Percentiles rank a stretch among this genome's conserved stretches.
These are phyloP conservation scores for Fraxinus cuspidata DNA, from an alignment of 257 asterid genomes.

Conservation along the genomic window DNA sequence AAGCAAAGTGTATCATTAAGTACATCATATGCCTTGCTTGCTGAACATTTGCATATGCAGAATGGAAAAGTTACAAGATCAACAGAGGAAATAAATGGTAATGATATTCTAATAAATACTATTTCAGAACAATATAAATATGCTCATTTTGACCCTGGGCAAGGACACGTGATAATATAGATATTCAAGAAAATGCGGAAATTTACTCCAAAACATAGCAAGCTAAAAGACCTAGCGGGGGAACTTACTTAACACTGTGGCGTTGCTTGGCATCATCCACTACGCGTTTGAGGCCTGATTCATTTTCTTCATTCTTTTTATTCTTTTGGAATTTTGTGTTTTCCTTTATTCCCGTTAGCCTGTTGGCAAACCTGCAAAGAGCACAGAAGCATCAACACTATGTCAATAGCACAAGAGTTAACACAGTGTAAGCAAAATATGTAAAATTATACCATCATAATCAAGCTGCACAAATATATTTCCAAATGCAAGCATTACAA, in stretches of 20 bases:
- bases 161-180: neutral
- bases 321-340: conserved; percentile 70
- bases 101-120: neutral
- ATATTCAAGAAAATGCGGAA: neutral
- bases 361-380: conserved; percentile 72
- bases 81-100: neutral
- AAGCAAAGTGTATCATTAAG: neutral
- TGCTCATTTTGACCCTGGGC: neutral
- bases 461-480: neutral
- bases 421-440: neutral
- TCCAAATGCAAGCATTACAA: neutral
- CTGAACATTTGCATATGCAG: neutral
- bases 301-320: conserved; percentile 39
- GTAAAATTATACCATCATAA: neutral
- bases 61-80: neutral
- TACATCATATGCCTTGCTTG: neutral
- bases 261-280: conserved; percentile 66
- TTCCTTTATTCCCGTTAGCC: conserved; percentile 85
- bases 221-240: conserved; percentile 10
- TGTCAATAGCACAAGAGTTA: neutral
- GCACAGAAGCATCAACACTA: neutral
- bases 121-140: neutral
- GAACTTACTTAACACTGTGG: conserved; percentile 63
- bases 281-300: conserved; percentile 66
- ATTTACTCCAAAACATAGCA: neutral